Evolutionary conservation across 495 filamentous ascomycete genomes (phyloP), one percentile per base, ranked within the genome.

Genomic region (Tuber umbilicatum): DNA sequence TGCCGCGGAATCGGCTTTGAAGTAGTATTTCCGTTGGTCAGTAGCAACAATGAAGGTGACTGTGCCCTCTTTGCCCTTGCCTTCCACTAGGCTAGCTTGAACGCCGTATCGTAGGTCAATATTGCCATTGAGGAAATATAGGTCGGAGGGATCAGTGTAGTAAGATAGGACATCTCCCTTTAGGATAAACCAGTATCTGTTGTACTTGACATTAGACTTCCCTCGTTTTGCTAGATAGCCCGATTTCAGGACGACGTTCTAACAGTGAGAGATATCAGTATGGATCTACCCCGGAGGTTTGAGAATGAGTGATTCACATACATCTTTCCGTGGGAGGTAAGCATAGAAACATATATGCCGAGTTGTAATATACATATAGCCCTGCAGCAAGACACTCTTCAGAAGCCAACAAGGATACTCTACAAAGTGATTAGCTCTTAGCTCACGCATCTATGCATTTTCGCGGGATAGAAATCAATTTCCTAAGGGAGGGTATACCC

Each of bases 311-410:
- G 45, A 37, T 47, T 83, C 50, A 10, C 88, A 84, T 85, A 92
- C 91, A 64, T 90, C 88, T 86, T 94, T 97, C 85, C 92, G 94
- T 10, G 95, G 94, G 42, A 98, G 85, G 82, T 98, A 97, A 19
- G 96, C 94, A 82, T 97, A 98, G 83, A 99, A 99, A 80, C 94
- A 97, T 71, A 99, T 91, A 82, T 99, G 95, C 73, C 90, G 90
- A 72, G 91, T 87, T 0, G 96, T 98, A 81, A 99, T 93, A 85
- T 98, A 99, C 91, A 99, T 91, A 82, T 96, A 97, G 3, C 95
- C 95, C 81, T 97, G 93, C 21, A 98, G 87, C 16, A 98, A 86
- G 73, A 97, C 93, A 83, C 91, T 97, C 82, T 97, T 93, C 55
- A 99, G 85, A 42, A 97, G 85, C 87, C 94, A 97, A 85, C 95